Evolutionary conservation across 768 basidiomycete species (phyloP).

Genomic region (Boletus barrowsii): DNA sequence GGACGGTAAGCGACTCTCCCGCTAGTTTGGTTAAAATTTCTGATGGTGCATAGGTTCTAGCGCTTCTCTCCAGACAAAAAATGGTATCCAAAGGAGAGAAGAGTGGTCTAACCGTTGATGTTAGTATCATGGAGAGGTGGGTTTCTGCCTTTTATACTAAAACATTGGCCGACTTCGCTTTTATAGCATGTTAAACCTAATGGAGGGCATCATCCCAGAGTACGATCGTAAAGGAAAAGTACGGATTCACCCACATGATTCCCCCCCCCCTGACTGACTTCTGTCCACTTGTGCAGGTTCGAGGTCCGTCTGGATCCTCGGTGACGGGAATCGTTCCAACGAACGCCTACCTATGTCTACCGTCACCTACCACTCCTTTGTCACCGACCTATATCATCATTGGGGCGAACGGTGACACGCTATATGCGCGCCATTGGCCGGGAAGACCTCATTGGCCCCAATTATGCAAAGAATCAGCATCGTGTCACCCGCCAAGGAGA

Average conservation of each 20-base stretch:
- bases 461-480: slow-evolving; percentile 43
- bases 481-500: slow-evolving; percentile 42
- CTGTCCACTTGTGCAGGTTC: slow-evolving; percentile 39
- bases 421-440: slow-evolving; percentile 61
- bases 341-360: slow-evolving; percentile 67
- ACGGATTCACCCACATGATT: too few relatives aligned
- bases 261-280: too few relatives aligned
- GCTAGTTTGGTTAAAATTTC: not conserved
- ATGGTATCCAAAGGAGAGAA: slow-evolving; percentile 27
- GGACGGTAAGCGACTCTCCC: slow-evolving; percentile 47
- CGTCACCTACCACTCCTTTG: slow-evolving; percentile 38
- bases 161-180: not conserved
- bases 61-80: slow-evolving; percentile 48
- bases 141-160: not conserved
- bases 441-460: slow-evolving; percentile 54
- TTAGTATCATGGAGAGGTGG: slow-evolving; percentile 71
- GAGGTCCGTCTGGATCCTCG: slow-evolving; percentile 72
- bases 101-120: slow-evolving; percentile 60
- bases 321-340: slow-evolving; percentile 75
- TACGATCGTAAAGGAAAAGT: slow-evolving; percentile 71
- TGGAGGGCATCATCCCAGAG: slow-evolving; percentile 76
- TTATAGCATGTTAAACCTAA: slow-evolving; percentile 66
- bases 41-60: slow-evolving; percentile 46
- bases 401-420: slow-evolving; percentile 68
- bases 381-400: slow-evolving; percentile 61